These are phyloP conservation scores for Protea cynaroides DNA, from an alignment of 164 flowering plant genomes.

Conservation along the genomic window DNA sequence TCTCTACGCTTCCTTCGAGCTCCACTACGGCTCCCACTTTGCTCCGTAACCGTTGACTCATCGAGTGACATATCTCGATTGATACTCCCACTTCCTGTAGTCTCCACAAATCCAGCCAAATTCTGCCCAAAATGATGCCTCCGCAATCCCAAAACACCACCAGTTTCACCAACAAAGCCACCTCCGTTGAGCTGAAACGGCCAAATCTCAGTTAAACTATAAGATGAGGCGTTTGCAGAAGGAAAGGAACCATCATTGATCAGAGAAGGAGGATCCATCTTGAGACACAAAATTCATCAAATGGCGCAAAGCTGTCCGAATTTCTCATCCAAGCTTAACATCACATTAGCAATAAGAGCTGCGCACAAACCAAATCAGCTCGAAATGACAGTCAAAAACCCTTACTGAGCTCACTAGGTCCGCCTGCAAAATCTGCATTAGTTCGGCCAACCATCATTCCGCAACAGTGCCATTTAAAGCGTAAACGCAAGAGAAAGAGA, in stretches of 20 bases:
- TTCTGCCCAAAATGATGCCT: conserved; percentile 26
- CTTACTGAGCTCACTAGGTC: not conserved
- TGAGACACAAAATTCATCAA: not conserved
- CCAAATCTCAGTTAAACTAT: conserved; percentile 68
- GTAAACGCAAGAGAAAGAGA: too few species aligned
- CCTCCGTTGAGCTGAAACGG: conserved; percentile 28
- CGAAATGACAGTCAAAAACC: not conserved
- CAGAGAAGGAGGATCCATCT: conserved; percentile 72
- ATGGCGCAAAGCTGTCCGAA: not conserved
- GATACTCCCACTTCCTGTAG: not conserved
- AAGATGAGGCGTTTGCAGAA: conserved; percentile 48
- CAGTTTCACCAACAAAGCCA: conserved; percentile 14
- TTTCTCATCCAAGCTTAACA: not conserved
- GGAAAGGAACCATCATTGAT: too few species aligned
- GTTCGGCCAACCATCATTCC: not conserved
- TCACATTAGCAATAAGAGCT: not conserved
- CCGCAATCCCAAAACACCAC: conserved; percentile 31
- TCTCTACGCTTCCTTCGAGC: conserved; percentile 34
- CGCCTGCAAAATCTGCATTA: not conserved
- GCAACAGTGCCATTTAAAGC: too few species aligned
- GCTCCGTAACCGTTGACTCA: conserved; percentile 63
- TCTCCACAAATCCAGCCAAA: conserved; percentile 25
- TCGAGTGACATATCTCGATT: conserved; percentile 35
- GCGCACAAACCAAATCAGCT: not conserved
- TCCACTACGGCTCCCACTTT: conserved; percentile 37